Percentiles rank a stretch among this genome's conserved stretches.
phyloP scores from a whole-genome alignment of 2,329 filamentous ascomycete genomes.

The Sporothrix schenckii region DNA sequence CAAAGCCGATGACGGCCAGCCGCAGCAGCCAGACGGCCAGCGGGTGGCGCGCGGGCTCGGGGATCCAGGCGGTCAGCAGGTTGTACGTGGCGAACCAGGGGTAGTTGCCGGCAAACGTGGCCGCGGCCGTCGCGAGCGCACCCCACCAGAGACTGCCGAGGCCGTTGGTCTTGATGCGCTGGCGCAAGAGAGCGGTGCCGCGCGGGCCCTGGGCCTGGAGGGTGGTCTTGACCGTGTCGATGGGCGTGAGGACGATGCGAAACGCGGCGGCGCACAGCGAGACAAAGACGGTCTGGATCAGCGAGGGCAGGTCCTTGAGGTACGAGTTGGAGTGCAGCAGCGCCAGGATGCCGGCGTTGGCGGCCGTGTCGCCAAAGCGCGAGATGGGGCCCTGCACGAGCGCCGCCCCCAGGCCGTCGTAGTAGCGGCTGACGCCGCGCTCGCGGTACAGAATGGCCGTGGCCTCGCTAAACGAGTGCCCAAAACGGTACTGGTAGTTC shows the following conservation, averaged over 20 bases:
- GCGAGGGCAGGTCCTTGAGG: conserved; percentile 48
- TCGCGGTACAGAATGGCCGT: conserved; percentile 48
- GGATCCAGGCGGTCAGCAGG: conserved; percentile 46
- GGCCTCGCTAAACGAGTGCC: conserved; percentile 47
- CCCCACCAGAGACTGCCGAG: conserved; percentile 55
- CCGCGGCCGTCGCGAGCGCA: conserved; percentile 52
- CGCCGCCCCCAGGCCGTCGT: conserved; percentile 51
- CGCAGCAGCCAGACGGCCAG: conserved; percentile 50
- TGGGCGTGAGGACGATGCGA: conserved; percentile 53
- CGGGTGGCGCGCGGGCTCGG: conserved; percentile 47
- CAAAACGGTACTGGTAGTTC: conserved; percentile 56
- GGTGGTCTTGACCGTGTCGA: conserved; percentile 56
- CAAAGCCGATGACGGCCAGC: conserved; percentile 50
- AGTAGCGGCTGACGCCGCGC: conserved; percentile 50
- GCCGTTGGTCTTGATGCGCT: conserved; percentile 50
- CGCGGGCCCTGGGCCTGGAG: conserved; percentile 52
- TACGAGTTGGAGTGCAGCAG: conserved; percentile 53
- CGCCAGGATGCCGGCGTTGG: conserved; percentile 54
- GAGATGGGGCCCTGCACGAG: conserved; percentile 52
- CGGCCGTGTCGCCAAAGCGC: conserved; percentile 54
- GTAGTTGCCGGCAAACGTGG: conserved; percentile 54
- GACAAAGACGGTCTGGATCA: conserved; percentile 52
- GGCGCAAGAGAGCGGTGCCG: conserved; percentile 49
- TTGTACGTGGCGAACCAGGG: conserved; percentile 58
- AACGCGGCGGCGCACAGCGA: conserved; percentile 53